phyloP scores from a whole-genome alignment of 1,139 yeast species.

The Pichia sp. region DNA sequence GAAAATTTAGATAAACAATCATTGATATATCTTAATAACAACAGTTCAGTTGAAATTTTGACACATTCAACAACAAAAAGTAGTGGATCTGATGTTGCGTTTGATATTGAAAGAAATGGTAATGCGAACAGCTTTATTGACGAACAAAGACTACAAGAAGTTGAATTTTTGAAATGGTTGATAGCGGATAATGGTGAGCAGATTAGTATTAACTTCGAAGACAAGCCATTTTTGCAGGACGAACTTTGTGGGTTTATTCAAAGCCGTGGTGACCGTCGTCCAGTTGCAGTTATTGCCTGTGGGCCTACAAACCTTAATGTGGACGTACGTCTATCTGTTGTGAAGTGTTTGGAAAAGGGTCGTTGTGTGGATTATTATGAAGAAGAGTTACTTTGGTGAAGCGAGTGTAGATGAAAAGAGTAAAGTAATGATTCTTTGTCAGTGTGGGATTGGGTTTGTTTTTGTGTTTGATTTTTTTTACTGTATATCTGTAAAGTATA shows the following conservation, averaged over 20 bases:
- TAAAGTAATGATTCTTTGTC: no score
- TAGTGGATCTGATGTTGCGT: background rate
- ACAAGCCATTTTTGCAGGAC: constrained; percentile 23
- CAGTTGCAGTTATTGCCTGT: constrained; percentile 32
- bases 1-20: background rate
- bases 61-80: background rate
- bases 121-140: background rate
- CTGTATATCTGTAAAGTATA: background rate
- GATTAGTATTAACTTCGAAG: constrained; percentile 21
- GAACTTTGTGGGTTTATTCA: constrained; percentile 19
- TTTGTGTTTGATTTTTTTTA: background rate
- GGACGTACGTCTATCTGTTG: constrained; percentile 30
- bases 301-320: constrained; percentile 32
- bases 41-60: background rate
- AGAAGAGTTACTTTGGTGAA: constrained; percentile 33
- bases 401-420: background rate
- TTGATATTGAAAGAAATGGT: constrained; percentile 1
- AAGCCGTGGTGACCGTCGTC: constrained; percentile 15
- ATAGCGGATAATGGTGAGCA: constrained; percentile 16
- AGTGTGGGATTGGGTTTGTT: background rate
- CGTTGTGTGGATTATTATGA: constrained; percentile 32
- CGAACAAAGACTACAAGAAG: constrained; percentile 14
- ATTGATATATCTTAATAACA: no score
- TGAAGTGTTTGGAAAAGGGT: constrained; percentile 23
- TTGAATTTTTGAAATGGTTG: constrained; percentile 18